These are phyloP conservation scores for Chrysanthemum makinoi DNA, from an alignment of 129 eudicot species.

Conservation along the genomic window DNA sequence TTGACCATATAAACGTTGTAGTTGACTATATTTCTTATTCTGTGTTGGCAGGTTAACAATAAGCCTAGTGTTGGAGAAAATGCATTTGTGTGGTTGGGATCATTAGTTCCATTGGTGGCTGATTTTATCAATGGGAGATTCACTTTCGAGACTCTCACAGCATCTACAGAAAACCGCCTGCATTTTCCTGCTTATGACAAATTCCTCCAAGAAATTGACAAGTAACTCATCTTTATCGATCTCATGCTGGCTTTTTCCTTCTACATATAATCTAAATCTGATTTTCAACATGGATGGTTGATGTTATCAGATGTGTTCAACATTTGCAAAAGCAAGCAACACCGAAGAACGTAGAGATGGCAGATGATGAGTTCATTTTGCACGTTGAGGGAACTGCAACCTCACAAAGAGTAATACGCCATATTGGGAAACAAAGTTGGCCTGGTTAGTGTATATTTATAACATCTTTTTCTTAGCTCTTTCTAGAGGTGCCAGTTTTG, in stretches of 20 bases:
- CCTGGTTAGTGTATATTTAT: slow-evolving; percentile 57
- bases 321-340: slow-evolving; percentile 74
- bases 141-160: slow-evolving; percentile 76
- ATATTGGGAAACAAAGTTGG: slow-evolving; percentile 93
- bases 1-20: slow-evolving; percentile 3
- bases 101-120: slow-evolving; percentile 61
- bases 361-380: slow-evolving; percentile 79
- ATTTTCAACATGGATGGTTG: background rate
- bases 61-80: slow-evolving; percentile 63
- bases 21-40: slow-evolving; percentile 9
- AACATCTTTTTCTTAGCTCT: background rate
- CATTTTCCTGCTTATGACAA: slow-evolving; percentile 79
- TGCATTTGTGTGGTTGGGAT: slow-evolving; percentile 84
- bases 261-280: background rate
- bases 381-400: slow-evolving; percentile 93
- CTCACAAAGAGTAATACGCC: slow-evolving; percentile 82
- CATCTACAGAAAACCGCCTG: slow-evolving; percentile 61
- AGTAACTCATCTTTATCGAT: slow-evolving; percentile 33
- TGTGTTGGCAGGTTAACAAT: slow-evolving; percentile 62
- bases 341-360: slow-evolving; percentile 62
- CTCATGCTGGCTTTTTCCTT: background rate
- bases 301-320: slow-evolving; percentile 53
- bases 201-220: slow-evolving; percentile 62
- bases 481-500: background rate
- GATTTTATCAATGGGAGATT: slow-evolving; percentile 71